These are phyloP conservation scores for Rhodotorula kratochvilovae DNA, from an alignment of 768 basidiomycete genomes.

Conservation along the genomic window DNA sequence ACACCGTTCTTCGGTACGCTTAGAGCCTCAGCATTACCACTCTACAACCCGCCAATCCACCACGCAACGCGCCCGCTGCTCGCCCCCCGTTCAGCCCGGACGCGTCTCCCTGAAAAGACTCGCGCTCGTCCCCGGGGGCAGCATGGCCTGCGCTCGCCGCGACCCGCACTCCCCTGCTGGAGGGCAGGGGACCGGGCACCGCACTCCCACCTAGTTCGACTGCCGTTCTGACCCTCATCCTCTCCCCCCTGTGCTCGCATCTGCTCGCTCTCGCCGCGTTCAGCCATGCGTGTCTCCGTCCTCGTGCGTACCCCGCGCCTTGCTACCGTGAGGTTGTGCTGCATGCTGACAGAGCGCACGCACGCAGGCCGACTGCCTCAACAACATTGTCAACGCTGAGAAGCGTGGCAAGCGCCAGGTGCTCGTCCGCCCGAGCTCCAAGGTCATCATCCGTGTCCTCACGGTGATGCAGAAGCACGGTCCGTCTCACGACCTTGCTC, in stretches of 20 bases:
- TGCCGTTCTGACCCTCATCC: neutral
- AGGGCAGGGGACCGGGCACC: slow-evolving; percentile 29
- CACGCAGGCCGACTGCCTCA: slow-evolving; percentile 65
- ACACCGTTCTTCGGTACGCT: slow-evolving; percentile 12
- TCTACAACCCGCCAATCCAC: neutral
- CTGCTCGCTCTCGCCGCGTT: neutral
- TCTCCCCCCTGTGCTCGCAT: neutral
- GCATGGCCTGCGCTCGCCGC: neutral
- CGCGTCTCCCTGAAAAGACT: slow-evolving; percentile 12
- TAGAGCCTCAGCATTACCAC: neutral
- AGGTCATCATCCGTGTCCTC: slow-evolving; percentile 96
- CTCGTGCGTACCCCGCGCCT: slow-evolving; percentile 14
- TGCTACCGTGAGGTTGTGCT: neutral
- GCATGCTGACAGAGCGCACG: neutral
- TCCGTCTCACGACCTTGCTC: neutral
- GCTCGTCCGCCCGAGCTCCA: slow-evolving; percentile 91
- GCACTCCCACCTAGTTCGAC: neutral
- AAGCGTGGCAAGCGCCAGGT: slow-evolving; percentile 99
- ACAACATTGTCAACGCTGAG: slow-evolving; percentile 76
- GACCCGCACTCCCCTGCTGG: slow-evolving; percentile 14
- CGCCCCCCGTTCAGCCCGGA: neutral
- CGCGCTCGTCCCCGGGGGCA: slow-evolving; percentile 9
- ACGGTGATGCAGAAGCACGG: slow-evolving; percentile 98
- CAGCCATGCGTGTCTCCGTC: slow-evolving; percentile 40
- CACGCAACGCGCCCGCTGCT: neutral